Evolutionary conservation across 768 basidiomycete genomes (phyloP), one percentile per base, ranked within the genome.

Genomic region (Leucocoprinus sp.): DNA sequence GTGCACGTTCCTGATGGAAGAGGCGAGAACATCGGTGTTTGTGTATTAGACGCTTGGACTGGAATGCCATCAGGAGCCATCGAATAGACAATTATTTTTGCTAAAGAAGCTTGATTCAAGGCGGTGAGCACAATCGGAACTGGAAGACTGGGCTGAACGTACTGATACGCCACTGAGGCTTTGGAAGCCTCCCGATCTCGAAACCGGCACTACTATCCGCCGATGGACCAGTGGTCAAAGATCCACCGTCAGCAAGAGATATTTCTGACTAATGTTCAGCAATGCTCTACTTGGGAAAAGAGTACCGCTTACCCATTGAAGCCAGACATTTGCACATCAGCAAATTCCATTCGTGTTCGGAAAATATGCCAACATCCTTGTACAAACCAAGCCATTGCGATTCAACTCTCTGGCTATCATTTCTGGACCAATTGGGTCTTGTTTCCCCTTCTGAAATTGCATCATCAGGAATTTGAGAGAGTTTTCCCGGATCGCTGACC

Each of bases 311-410:
- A 84, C 83, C 81, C 84, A 89, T 85, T 3, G 83, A 84, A 6
- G 80, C 75, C 45, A 95, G 68, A 57, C 86, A 88, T 66, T 91
- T 92, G 57, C 82, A 85, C 86, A 93, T 92, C 53, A 95, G 66
- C 49, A 83, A 73, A 53, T 80, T 76, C 79, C 88, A 93, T 57
- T 93, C 82, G 54, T 82, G 74, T 51, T 90, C 82, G 37, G 80
- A 80, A 60, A 91, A 90, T 37, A 95, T 87, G 17, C 91, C 91
- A 36, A 93, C 81, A 58, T 89, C 83, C 49, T 80, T 82, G 62
- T 84, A 88, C 41, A 95, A 74, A 17, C 92, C 92, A 22, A 60
- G 62, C 86, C 85, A 88, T 27, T 48, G 42, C 7, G 46, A 48
- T 19, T 48, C 46, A 42, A 41, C 46, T 17, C 24, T 36, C 27